phyloP scores from a whole-genome alignment of 768 basidiomycete genomes.

The Pilatotrama ljubarskyi region DNA sequence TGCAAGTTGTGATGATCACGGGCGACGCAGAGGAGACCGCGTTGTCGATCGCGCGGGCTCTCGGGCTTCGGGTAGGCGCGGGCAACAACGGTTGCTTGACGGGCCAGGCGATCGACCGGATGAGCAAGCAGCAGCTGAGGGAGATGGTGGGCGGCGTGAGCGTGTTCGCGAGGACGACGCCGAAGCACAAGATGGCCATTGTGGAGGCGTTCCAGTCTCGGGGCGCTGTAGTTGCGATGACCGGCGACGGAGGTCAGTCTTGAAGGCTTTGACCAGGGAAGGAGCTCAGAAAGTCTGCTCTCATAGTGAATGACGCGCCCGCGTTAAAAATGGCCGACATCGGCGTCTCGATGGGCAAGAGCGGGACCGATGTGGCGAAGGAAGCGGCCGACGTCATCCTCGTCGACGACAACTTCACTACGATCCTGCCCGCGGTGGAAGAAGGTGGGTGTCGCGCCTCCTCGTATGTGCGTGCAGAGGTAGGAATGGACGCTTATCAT shows the following conservation, averaged over 20 bases:
- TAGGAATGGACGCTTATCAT: not conserved
- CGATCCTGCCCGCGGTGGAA: conserved; percentile 91
- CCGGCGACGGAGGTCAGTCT: conserved; percentile 85
- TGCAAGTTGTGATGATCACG: conserved; percentile 98
- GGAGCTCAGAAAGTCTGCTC: conserved; percentile 8
- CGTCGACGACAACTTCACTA: conserved; percentile 96
- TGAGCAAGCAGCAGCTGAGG: conserved; percentile 77
- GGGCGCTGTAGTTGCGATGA: conserved; percentile 95
- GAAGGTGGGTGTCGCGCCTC: conserved; percentile 56
- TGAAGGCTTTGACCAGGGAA: not conserved
- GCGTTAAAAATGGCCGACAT: conserved; percentile 98
- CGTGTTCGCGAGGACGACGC: conserved; percentile 95
- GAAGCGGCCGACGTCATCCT: conserved; percentile 97
- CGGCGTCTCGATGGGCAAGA: conserved; percentile 96
- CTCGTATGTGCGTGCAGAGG: not conserved
- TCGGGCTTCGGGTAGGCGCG: conserved; percentile 73
- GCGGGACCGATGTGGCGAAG: conserved; percentile 98
- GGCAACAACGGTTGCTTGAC: conserved; percentile 43
- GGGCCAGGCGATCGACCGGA: conserved; percentile 70
- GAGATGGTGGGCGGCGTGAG: conserved; percentile 80
- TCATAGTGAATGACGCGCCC: conserved; percentile 88
- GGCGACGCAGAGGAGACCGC: conserved; percentile 94
- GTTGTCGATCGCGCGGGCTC: conserved; percentile 79
- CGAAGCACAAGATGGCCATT: conserved; percentile 97
- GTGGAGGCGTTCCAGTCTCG: conserved; percentile 90